Evolutionary conservation across 257 asterid genomes (phyloP).

Genomic region (Solanum rostratum): DNA sequence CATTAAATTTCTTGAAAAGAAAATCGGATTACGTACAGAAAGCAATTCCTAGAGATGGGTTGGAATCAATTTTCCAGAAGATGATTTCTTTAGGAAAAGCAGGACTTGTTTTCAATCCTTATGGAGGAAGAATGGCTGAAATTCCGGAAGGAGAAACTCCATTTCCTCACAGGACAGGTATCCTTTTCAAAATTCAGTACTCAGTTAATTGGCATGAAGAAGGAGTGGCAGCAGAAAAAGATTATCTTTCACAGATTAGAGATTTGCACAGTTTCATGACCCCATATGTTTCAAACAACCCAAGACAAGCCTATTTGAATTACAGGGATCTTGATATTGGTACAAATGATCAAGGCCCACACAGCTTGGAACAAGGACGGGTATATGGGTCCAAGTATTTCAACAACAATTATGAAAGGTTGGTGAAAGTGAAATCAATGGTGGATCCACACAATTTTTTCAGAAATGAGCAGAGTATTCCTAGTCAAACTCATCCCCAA

Average conservation of each 20-base stretch:
- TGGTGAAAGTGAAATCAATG: slow-evolving; percentile 25
- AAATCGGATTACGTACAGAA: slow-evolving; percentile 29
- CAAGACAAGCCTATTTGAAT: slow-evolving; percentile 31
- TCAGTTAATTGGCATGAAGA: slow-evolving; percentile 12
- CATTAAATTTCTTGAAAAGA: slow-evolving; percentile 4
- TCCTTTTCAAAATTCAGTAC: slow-evolving; percentile 29
- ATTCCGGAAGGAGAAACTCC: slow-evolving; percentile 9
- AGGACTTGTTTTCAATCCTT: slow-evolving; percentile 21
- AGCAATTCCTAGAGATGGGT: slow-evolving; percentile 4
- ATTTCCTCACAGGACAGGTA: slow-evolving; percentile 33
- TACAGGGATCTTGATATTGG: slow-evolving; percentile 45
- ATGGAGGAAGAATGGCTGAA: slow-evolving; percentile 28
- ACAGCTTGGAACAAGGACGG: slow-evolving; percentile 8
- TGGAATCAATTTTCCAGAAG: slow-evolving; percentile 10
- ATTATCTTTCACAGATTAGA: not conserved
- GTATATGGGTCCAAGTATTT: slow-evolving; percentile 36
- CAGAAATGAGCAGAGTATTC: slow-evolving; percentile 34
- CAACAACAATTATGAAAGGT: slow-evolving; percentile 22
- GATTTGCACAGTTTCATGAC: slow-evolving; percentile 16
- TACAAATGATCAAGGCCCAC: not conserved
- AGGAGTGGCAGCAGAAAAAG: slow-evolving; percentile 11
- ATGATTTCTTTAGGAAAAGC: slow-evolving; percentile 3
- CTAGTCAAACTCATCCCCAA: not conserved
- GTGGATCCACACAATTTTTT: slow-evolving; percentile 42
- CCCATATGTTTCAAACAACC: slow-evolving; percentile 27